Percentiles rank a stretch among this genome's conserved stretches.
phyloP scores from a whole-genome alignment of 805 yeast species.

The Torulaspora microellipsoides region DNA sequence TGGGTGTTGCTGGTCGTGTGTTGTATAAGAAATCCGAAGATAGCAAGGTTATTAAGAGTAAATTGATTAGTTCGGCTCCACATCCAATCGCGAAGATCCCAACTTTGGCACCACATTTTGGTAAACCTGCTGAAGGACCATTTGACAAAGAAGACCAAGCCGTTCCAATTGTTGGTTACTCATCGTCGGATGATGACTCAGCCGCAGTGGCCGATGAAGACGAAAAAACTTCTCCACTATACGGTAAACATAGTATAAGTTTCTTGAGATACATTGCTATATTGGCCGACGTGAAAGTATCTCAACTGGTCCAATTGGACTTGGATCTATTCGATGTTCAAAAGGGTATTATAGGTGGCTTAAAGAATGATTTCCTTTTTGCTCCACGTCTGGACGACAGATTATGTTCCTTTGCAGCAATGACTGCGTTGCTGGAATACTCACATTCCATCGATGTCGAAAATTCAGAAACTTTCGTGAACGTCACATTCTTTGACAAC shows the following conservation, averaged over 20 bases:
- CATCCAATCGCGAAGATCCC: slow-evolving; percentile 78
- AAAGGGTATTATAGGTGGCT: slow-evolving; percentile 72
- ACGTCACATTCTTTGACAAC: slow-evolving; percentile 67
- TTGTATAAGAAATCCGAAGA: slow-evolving; percentile 42
- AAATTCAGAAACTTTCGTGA: slow-evolving; percentile 41
- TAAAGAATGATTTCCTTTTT: slow-evolving; percentile 68
- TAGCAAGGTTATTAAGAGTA: slow-evolving; percentile 35
- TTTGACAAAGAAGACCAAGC: slow-evolving; percentile 73
- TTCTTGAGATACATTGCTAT: slow-evolving; percentile 66
- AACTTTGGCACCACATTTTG: slow-evolving; percentile 84
- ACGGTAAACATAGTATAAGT: slow-evolving; percentile 62
- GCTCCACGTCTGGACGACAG: slow-evolving; percentile 86
- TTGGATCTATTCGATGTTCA: slow-evolving; percentile 79
- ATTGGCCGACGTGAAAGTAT: slow-evolving; percentile 53
- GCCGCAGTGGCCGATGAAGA: slow-evolving; percentile 43
- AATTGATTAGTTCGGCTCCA: slow-evolving; percentile 54
- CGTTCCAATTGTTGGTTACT: slow-evolving; percentile 71
- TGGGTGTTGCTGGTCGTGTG: slow-evolving; percentile 78
- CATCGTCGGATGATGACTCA: slow-evolving; percentile 31
- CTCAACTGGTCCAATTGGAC: slow-evolving; percentile 64
- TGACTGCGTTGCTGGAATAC: slow-evolving; percentile 50
- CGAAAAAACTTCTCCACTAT: slow-evolving; percentile 59
- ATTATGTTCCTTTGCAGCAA: slow-evolving; percentile 71
- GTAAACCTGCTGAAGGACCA: slow-evolving; percentile 61
- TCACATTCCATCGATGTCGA: slow-evolving; percentile 40